These are phyloP conservation scores for cucumber (Cucumis sativus) DNA, from an alignment of 306 rosid species.

Conservation along the genomic window DNA sequence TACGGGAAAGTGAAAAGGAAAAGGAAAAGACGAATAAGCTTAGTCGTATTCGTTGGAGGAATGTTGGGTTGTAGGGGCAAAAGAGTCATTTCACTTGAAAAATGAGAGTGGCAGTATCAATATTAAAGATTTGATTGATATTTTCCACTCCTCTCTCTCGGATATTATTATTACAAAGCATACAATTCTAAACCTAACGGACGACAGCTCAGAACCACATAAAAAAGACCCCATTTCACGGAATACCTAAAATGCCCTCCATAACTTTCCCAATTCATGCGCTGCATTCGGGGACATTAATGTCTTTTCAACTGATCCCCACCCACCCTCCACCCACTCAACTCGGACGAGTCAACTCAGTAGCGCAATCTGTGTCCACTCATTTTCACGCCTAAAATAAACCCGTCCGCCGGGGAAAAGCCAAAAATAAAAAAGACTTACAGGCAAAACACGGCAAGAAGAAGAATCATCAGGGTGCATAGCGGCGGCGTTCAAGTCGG, in stretches of 20 bases:
- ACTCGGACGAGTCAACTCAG: conserved; percentile 18
- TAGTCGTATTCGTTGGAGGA: background rate
- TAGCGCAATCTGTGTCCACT: background rate
- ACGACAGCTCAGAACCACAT: conserved; percentile 5
- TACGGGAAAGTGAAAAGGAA: background rate
- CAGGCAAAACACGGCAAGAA: conserved; percentile 27
- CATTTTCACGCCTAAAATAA: background rate
- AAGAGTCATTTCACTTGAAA: background rate
- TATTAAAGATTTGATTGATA: background rate
- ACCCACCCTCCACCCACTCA: background rate
- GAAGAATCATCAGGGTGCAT: conserved; percentile 24
- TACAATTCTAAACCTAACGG: conserved; percentile 7
- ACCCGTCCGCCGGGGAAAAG: background rate
- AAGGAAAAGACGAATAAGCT: background rate
- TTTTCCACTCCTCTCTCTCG: background rate
- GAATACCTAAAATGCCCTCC: background rate
- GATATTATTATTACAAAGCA: background rate
- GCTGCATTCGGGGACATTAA: background rate
- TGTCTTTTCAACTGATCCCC: background rate
- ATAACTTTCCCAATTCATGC: background rate
- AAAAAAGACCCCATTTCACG: background rate
- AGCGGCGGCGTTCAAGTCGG: conserved; percentile 1
- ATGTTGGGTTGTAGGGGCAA: background rate
- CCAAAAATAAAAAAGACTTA: conserved; percentile 27
- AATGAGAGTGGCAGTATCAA: background rate